Base-by-base conservation (phyloP, 2,329 filamentous ascomycete genomes). In the Colletotrichum sp. region DNA sequence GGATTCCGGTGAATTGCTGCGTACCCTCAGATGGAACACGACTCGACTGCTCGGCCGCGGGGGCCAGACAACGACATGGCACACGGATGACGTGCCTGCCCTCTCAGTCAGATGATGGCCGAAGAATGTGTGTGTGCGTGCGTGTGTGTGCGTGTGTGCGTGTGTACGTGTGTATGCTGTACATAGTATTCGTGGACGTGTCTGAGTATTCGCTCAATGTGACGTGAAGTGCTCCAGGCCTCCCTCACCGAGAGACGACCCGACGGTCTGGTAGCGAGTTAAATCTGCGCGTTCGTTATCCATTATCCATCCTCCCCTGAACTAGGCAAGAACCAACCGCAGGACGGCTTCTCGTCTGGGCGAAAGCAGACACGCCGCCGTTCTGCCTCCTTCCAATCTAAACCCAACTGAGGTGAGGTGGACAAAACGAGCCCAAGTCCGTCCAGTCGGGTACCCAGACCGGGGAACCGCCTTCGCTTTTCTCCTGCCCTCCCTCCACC, bases 191-290 rank as follows among this genome's bases (percentile, higher is more conserved):
- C 36, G 39, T n/a, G 18, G 18, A n/a, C 39, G 15, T 59, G 68
- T 49, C 30, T 49, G 52, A 39, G 26, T 63, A 15, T 28, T 28
- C n/a, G 49, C 64, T 60, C 36, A 59, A 67, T 77, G 78, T 77
- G 77, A 72, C 68, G 55, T 65, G 71, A 78, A 68, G 71, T 72
- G 71, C 57, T 67, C 39, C 72, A 72, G 74, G 16, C 12, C 24
- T 32, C 32, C 71, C 78, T 80, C 81, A 79, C 79, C 77, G 78
- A 76, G 78, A 79, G 26, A 52, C 34, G 75, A 80, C 78, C 75
- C 75, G 72, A 32, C 49, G 21, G 39, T n/a, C 71, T 30, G 75
- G 75, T 76, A 76, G 63, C 75, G 75, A 75, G 49, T 69, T 30
- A 76, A 72, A 55, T 69, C 44, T 76, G 73, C 76, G 78, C 79